Evolutionary conservation across 2,329 filamentous ascomycete genomes (phyloP).

Genomic region (Penicillium sp.): DNA sequence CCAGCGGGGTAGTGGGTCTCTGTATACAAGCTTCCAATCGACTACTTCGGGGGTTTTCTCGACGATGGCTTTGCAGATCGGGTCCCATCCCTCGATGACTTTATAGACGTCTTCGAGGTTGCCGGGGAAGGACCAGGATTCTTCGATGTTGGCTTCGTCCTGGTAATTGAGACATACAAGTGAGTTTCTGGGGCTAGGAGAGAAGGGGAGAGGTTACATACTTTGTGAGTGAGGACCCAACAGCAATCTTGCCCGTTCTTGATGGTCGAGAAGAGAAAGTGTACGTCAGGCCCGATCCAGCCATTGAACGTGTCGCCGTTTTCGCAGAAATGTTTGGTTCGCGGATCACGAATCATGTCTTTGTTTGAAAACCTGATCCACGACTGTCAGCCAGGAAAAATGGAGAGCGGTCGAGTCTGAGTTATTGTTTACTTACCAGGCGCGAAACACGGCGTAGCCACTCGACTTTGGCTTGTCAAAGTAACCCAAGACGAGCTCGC

Average conservation of each 20-base stretch:
- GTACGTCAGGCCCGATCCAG: constrained; percentile 54
- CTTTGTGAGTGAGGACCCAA: constrained; percentile 59
- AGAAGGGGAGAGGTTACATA: constrained; percentile 14
- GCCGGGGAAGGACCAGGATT: constrained; percentile 58
- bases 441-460: constrained; percentile 32
- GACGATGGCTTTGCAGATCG: constrained; percentile 49
- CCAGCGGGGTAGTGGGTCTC: constrained; percentile 34
- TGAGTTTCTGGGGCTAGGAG: no score
- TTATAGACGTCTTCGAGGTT: constrained; percentile 55
- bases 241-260: constrained; percentile 56
- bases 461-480: constrained; percentile 38
- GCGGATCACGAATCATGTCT: constrained; percentile 24
- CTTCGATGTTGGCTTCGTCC: constrained; percentile 57
- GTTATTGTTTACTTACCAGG: constrained; percentile 18
- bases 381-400: neutral
- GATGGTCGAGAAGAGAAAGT: constrained; percentile 51
- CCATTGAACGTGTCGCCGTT: constrained; percentile 55
- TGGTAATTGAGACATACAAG: constrained; percentile 12
- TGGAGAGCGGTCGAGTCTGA: neutral
- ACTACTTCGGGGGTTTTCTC: constrained; percentile 28
- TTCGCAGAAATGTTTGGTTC: constrained; percentile 52
- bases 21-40: constrained; percentile 36
- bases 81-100: constrained; percentile 55
- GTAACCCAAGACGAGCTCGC: constrained; percentile 48
- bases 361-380: constrained; percentile 22